A percentile compares a stretch with the other conserved stretches of the same genome.
These are phyloP conservation scores for Gaertneriomyces semiglobifer DNA, from an alignment of 192 early-diverging fungal genomes.

Conservation along the genomic window DNA sequence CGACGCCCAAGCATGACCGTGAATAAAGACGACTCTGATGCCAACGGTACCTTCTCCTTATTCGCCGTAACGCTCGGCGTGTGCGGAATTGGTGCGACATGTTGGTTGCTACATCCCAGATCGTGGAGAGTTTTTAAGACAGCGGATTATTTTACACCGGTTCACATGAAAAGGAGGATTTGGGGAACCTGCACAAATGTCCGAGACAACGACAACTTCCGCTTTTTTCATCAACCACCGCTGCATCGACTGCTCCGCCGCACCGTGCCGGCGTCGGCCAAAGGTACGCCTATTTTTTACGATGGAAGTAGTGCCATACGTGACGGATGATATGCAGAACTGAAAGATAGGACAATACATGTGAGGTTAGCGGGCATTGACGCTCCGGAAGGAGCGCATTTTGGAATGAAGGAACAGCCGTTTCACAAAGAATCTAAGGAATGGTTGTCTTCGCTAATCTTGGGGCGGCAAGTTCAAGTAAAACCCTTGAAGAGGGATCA, in stretches of 20 bases:
- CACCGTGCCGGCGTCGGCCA: neutral
- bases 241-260: slow-evolving; percentile 13
- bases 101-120: too few relatives aligned
- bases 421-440: slow-evolving; percentile 52
- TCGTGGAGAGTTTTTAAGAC: too few relatives aligned
- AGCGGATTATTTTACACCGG: too few relatives aligned
- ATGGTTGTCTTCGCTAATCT: slow-evolving; percentile 45
- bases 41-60: too few relatives aligned
- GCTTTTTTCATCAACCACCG: slow-evolving; percentile 21
- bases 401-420: slow-evolving; percentile 63
- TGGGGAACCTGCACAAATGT: slow-evolving; percentile 12
- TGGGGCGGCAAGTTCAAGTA: slow-evolving; percentile 46
- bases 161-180: too few relatives aligned
- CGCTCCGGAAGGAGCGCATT: slow-evolving; percentile 68
- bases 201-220: slow-evolving; percentile 29
- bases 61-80: too few relatives aligned
- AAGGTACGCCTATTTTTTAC: neutral
- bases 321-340: neutral
- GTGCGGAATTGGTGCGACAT: too few relatives aligned
- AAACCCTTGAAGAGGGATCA: slow-evolving; percentile 52
- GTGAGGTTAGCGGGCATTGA: slow-evolving; percentile 67
- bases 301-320: neutral
- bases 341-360: slow-evolving; percentile 57
- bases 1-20: too few relatives aligned
- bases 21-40: too few relatives aligned